Conservation (phyloP, 2,329 filamentous ascomycete species). For the Albifimbria verrucaria region DNA sequence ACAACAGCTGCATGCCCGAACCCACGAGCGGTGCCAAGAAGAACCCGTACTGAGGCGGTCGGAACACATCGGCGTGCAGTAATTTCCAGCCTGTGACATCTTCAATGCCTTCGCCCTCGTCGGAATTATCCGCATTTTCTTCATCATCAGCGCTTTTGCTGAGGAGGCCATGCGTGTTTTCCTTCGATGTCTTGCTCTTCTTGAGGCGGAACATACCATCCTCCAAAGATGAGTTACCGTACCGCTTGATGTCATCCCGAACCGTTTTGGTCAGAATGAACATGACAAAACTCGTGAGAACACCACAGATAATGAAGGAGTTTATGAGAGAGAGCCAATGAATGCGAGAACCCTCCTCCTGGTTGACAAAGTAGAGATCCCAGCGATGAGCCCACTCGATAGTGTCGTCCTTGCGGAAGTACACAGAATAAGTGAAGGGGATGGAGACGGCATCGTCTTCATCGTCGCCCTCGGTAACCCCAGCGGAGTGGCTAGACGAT, state of each 20-base stretch:
- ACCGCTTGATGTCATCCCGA: slow-evolving; percentile 72
- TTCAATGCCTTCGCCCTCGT: slow-evolving; percentile 60
- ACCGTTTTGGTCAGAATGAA: slow-evolving; percentile 80
- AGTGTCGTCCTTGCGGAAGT: slow-evolving; percentile 77
- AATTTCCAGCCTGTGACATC: slow-evolving; percentile 87
- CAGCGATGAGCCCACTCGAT: slow-evolving; percentile 82
- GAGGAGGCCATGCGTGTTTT: slow-evolving; percentile 7
- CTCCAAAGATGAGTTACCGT: slow-evolving; percentile 63
- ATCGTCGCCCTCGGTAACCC: slow-evolving; percentile 52
- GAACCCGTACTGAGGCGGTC: slow-evolving; percentile 65
- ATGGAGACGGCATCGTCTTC: slow-evolving; percentile 64
- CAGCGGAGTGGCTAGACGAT: too few species aligned
- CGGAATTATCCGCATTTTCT: slow-evolving; percentile 58
- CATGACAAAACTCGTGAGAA: slow-evolving; percentile 74
- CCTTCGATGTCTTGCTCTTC: slow-evolving; percentile 34
- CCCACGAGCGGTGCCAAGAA: slow-evolving; percentile 78
- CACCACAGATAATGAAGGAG: slow-evolving; percentile 76
- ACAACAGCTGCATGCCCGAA: slow-evolving; percentile 81
- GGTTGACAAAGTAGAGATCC: slow-evolving; percentile 87
- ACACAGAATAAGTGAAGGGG: slow-evolving; percentile 86
- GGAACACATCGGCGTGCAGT: slow-evolving; percentile 84
- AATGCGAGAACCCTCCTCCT: slow-evolving; percentile 75
- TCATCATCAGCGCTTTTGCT: slow-evolving; percentile 46
- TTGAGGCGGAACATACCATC: slow-evolving; percentile 60
- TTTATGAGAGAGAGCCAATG: slow-evolving; percentile 90